phyloP scores from a whole-genome alignment of 805 yeast genomes.

The Barnettozyma sp. region DNA sequence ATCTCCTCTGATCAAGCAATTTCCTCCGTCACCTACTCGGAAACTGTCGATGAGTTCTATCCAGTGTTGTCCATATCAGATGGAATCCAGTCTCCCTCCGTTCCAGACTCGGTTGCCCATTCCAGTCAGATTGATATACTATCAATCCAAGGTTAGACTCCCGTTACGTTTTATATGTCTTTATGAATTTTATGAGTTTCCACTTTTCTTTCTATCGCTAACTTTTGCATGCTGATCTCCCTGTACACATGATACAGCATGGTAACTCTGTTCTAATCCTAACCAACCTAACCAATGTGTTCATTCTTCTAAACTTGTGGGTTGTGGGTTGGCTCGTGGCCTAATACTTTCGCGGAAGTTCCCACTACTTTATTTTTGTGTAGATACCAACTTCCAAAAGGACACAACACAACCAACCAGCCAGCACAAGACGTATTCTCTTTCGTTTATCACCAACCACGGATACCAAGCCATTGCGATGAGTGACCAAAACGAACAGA shows the following conservation, averaged over 20 bases:
- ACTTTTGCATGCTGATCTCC: neutral
- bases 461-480: neutral
- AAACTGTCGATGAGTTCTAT: conserved; percentile 6
- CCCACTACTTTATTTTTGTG: too few relatives aligned
- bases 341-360: neutral
- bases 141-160: neutral
- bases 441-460: neutral
- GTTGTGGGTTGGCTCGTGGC: too few relatives aligned
- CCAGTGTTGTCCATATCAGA: conserved; percentile 8
- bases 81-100: conserved; percentile 7
- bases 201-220: neutral
- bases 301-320: too few relatives aligned
- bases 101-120: conserved; percentile 3
- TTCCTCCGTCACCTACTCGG: conserved; percentile 9
- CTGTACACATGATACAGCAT: too few relatives aligned
- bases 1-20: conserved; percentile 12
- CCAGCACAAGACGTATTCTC: too few relatives aligned
- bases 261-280: too few relatives aligned
- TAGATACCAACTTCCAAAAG: neutral
- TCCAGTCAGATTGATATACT: neutral
- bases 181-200: neutral
- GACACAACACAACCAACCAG: too few relatives aligned
- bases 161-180: neutral
- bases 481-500: neutral
- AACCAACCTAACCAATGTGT: too few relatives aligned